phyloP scores from a whole-genome alignment of 2,329 filamentous ascomycete genomes.

The Chaetomium sp. region DNA sequence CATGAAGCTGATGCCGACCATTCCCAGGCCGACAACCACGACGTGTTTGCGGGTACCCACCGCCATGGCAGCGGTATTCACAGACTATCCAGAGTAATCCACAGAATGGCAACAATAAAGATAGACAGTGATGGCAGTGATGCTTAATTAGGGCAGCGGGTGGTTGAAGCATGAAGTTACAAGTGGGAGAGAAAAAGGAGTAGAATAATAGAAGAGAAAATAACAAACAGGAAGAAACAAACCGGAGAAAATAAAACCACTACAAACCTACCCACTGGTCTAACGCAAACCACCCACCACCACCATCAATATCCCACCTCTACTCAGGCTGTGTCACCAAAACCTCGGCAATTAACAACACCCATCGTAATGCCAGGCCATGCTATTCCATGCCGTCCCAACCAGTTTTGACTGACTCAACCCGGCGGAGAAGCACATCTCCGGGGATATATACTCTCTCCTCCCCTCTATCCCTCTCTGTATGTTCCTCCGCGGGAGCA shows the following conservation, averaged over 20 bases:
- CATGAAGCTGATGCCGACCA: constrained; percentile 89
- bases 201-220: background rate
- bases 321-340: background rate
- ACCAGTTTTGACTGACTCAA: background rate
- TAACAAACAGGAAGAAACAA: background rate
- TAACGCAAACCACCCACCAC: background rate
- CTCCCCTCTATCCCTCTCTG: too few species aligned
- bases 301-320: background rate
- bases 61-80: constrained; percentile 15
- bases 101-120: background rate
- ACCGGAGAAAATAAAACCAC: background rate
- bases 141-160: background rate
- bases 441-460: background rate
- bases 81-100: background rate
- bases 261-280: background rate
- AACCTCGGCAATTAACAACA: background rate
- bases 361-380: background rate
- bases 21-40: constrained; percentile 81
- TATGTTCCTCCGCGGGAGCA: too few species aligned
- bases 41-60: constrained; percentile 53
- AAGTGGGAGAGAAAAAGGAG: background rate
- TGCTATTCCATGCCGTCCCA: background rate
- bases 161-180: background rate
- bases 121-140: background rate
- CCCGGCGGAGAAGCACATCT: constrained; percentile 6